A percentile compares a stretch with the other conserved stretches of the same genome.
Conservation (phyloP, 306 rosid genomes). For the Castanospermum australe region DNA sequence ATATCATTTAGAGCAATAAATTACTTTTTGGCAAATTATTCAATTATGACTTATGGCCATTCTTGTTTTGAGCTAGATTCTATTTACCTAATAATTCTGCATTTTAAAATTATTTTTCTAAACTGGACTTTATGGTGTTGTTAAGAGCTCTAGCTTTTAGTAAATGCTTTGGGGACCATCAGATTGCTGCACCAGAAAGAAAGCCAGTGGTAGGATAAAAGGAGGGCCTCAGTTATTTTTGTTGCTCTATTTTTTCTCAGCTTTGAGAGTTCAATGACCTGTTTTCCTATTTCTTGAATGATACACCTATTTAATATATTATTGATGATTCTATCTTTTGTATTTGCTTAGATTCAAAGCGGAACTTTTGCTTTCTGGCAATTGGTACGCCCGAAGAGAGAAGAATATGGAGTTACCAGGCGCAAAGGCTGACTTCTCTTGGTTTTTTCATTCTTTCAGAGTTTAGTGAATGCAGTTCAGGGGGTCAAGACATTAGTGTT, state of each 20-base stretch:
- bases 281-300: background rate
- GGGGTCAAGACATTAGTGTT: conserved; percentile 50
- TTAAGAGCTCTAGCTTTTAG: too few species aligned
- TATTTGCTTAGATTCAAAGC: conserved; percentile 50
- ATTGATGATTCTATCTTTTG: conserved; percentile 15
- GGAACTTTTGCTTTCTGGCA: conserved; percentile 74
- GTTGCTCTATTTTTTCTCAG: conserved; percentile 10
- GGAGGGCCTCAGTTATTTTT: background rate
- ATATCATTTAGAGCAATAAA: too few species aligned
- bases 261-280: conserved; percentile 10
- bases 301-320: conserved; percentile 13
- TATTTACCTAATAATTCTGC: too few species aligned
- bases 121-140: too few species aligned
- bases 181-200: background rate
- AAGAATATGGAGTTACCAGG: conserved; percentile 78
- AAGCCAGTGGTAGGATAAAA: background rate
- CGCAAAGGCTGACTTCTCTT: conserved; percentile 61
- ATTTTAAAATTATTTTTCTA: too few species aligned
- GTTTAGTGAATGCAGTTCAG: conserved; percentile 45
- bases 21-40: too few species aligned
- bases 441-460: conserved; percentile 68
- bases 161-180: too few species aligned
- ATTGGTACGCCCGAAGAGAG: conserved; percentile 74
- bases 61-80: too few species aligned
- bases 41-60: too few species aligned